phyloP scores from a whole-genome alignment of 2,329 filamentous ascomycete species.

The Aspergillus caelatus region DNA sequence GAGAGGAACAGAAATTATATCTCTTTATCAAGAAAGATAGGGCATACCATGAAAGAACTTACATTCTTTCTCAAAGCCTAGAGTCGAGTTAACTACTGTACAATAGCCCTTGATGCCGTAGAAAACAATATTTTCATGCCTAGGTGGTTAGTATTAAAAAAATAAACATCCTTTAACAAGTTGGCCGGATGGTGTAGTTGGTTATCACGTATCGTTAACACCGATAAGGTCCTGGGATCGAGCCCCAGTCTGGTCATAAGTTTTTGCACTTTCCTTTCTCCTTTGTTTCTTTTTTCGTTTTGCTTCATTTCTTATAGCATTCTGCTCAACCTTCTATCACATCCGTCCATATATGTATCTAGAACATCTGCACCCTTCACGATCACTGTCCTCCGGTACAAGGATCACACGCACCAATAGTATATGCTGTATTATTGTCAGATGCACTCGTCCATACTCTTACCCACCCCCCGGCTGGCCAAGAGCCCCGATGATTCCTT shows the following conservation, averaged over 20 bases:
- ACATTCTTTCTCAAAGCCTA: no score
- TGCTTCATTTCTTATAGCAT: background rate
- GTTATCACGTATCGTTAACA: slow-evolving; percentile 8
- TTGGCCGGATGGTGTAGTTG: slow-evolving; percentile 7
- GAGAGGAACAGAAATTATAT: background rate
- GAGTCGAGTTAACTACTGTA: no score
- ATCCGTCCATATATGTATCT: background rate
- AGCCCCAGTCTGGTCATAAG: slow-evolving; percentile 5
- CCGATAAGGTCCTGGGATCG: slow-evolving; percentile 7
- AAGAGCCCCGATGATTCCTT: no score
- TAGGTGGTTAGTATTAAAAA: background rate
- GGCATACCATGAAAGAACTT: background rate
- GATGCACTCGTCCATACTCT: no score
- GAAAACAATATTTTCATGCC: no score
- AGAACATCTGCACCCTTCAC: no score
- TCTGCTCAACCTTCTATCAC: background rate
- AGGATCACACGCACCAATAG: no score
- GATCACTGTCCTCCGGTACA: no score
- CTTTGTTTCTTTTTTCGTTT: background rate
- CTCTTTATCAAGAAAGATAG: background rate
- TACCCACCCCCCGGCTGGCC: no score
- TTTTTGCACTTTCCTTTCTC: background rate
- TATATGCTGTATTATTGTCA: no score
- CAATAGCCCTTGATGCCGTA: no score
- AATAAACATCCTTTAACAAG: background rate